Base-by-base conservation (phyloP, 371 early-diverging fungal genomes). In the Syncephalis plumigaleata region DNA sequence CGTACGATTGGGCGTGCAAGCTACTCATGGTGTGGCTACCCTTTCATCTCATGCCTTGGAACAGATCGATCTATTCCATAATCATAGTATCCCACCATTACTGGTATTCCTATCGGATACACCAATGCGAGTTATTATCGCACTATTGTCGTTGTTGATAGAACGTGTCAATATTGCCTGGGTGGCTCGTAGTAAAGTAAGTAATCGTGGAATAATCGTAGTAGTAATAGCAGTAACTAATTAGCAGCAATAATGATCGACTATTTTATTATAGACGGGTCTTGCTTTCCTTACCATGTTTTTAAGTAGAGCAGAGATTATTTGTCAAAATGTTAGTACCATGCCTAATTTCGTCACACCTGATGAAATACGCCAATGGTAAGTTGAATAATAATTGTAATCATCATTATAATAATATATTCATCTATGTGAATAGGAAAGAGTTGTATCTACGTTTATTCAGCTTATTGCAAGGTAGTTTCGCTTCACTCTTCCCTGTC, bases 211-310 rank as follows among this genome's bases (percentile, higher is more conserved):
- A n/a, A 36, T 45, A 21, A n/a, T n/a, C n/a, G n/a, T n/a, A 9
- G 23, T 25, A 22, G 18, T 37, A 16, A 22, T 27, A 26, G 26
- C 22, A 21, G 18, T 55, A 70, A 66, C 79, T n/a, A n/a, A 31
- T 31, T 7, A 31, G 11, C 31, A 31, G 11, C 31, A 31, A 7
- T 31, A 31, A 31, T 31, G 7, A 7, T 7, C 4, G 11, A 7
- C 4, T 31, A 31, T 7, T 7, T 11, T 7, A 31, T 31, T 7
- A 4, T 31, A 31, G 31, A 11, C 79, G 39, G 96, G 91, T 2
- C 66, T 93, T 49, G 81, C 82, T 1, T 73, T 92, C 31, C 66
- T 95, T 62, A 89, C 93, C 0, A 71, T 93, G 68, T 70, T 93
- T 23, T 67, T 95, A 47, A 81, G 81, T 17, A 83, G 94, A 36